phyloP scores from a whole-genome alignment of 2,329 filamentous ascomycete species.

The Monosporascus sp. region DNA sequence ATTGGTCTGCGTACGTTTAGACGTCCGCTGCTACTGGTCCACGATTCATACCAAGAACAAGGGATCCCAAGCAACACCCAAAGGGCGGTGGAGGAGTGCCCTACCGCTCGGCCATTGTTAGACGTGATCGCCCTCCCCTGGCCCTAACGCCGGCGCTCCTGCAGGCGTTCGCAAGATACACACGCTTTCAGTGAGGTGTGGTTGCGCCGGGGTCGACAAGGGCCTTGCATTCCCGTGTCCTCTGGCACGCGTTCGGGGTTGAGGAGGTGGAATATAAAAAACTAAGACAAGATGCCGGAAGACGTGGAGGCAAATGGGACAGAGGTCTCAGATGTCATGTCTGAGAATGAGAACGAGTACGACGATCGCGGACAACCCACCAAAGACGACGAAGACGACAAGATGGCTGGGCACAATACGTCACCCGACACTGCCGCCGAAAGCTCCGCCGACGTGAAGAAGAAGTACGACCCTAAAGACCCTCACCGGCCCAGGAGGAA shows the following conservation, averaged over 20 bases:
- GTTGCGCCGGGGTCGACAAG: constrained; percentile 26
- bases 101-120: constrained; percentile 13
- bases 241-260: constrained; percentile 13
- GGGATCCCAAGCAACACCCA: constrained; percentile 17
- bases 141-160: constrained; percentile 19
- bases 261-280: constrained; percentile 40
- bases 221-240: constrained; percentile 16
- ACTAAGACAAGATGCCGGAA: constrained; percentile 51
- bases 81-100: constrained; percentile 17
- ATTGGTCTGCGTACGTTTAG: constrained; percentile 26
- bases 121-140: constrained; percentile 12
- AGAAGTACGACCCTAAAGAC: constrained; percentile 80
- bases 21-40: constrained; percentile 20
- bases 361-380: constrained; percentile 38
- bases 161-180: constrained; percentile 24
- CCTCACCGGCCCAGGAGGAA: constrained; percentile 84
- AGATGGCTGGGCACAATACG: constrained; percentile 44
- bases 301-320: constrained; percentile 47
- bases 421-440: constrained; percentile 39
- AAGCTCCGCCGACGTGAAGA: constrained; percentile 49
- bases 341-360: constrained; percentile 55
- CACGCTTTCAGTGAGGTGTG: constrained; percentile 20
- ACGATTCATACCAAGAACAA: constrained; percentile 19
- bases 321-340: constrained; percentile 54
- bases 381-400: constrained; percentile 46